Conservation (phyloP, 805 yeast species). For the Metschnikowia peoriensis region DNA sequence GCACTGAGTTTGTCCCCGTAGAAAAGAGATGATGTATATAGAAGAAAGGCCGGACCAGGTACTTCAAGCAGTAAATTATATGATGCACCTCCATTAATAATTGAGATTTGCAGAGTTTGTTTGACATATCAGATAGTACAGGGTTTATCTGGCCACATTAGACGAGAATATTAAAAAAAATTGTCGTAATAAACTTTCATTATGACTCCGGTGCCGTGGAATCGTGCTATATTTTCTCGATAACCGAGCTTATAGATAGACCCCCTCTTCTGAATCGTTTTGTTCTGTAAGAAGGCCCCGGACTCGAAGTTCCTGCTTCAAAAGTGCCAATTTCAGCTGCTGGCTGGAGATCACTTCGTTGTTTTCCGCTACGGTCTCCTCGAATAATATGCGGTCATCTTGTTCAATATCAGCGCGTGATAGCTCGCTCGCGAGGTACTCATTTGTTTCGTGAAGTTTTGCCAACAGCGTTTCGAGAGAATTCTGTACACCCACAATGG, state of each 20-base stretch:
- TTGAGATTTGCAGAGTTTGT: too few relatives aligned
- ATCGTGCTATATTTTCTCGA: too few relatives aligned
- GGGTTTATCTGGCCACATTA: too few relatives aligned
- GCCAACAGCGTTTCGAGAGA: constrained; percentile 30
- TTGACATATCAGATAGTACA: too few relatives aligned
- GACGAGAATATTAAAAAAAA: too few relatives aligned
- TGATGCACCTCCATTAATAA: not conserved
- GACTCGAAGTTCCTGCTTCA: constrained; percentile 47
- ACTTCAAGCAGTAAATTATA: not conserved
- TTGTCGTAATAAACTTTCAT: too few relatives aligned
- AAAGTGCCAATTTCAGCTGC: constrained; percentile 40
- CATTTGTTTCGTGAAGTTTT: constrained; percentile 49
- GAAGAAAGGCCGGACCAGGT: not conserved
- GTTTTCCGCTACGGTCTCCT: constrained; percentile 58
- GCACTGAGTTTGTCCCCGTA: constrained; percentile 31
- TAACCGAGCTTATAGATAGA: constrained; percentile 7
- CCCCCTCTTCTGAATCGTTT: constrained; percentile 6
- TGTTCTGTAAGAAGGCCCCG: constrained; percentile 27
- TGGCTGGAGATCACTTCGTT: constrained; percentile 52
- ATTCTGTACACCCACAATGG: constrained; percentile 13
- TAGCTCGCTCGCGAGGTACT: constrained; percentile 43
- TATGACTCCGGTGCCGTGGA: too few relatives aligned
- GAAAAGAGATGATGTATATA: constrained; percentile 18
- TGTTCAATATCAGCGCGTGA: constrained; percentile 22
- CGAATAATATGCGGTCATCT: constrained; percentile 50